Evolutionary conservation across 2,329 filamentous ascomycete genomes (phyloP).

Genomic region (Xylaria sp.): DNA sequence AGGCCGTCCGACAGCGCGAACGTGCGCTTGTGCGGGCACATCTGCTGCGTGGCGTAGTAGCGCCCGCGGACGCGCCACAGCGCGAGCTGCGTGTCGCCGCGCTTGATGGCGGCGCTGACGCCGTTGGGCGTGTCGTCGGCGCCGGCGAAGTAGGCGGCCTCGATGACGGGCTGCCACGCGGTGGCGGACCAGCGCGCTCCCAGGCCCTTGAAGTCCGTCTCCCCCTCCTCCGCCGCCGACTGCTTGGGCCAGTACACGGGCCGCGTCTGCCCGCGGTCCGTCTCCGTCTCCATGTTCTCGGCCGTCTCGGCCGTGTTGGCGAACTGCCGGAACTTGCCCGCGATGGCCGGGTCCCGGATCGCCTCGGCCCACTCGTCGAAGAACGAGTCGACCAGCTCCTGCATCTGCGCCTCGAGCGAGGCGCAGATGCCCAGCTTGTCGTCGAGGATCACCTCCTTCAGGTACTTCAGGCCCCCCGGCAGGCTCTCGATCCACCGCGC

Average conservation of each 20-base stretch:
- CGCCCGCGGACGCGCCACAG: constrained; percentile 80
- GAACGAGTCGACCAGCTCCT: constrained; percentile 78
- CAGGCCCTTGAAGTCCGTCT: constrained; percentile 72
- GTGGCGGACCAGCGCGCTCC: constrained; percentile 64
- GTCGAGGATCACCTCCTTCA: constrained; percentile 79
- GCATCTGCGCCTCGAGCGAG: constrained; percentile 85
- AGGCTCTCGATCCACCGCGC: constrained; percentile 85
- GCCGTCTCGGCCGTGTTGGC: constrained; percentile 76
- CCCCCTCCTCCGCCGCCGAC: constrained; percentile 62
- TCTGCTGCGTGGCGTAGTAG: constrained; percentile 87
- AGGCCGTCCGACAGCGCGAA: constrained; percentile 89
- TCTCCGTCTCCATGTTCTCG: constrained; percentile 69
- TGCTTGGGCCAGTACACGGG: constrained; percentile 79
- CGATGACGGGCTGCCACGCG: constrained; percentile 79
- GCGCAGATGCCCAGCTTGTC: constrained; percentile 86
- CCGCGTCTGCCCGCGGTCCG: constrained; percentile 72
- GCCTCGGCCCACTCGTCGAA: constrained; percentile 94
- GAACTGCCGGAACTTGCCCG: constrained; percentile 78
- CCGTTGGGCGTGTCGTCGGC: constrained; percentile 68
- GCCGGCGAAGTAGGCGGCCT: constrained; percentile 67
- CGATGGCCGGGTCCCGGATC: constrained; percentile 67
- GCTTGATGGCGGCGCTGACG: constrained; percentile 77
- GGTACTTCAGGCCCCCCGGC: constrained; percentile 81
- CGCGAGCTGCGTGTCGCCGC: constrained; percentile 86
- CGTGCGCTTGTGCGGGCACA: constrained; percentile 91